These are phyloP conservation scores for Daldinia caldariorum DNA, from an alignment of 495 filamentous ascomycete genomes.

Conservation along the genomic window DNA sequence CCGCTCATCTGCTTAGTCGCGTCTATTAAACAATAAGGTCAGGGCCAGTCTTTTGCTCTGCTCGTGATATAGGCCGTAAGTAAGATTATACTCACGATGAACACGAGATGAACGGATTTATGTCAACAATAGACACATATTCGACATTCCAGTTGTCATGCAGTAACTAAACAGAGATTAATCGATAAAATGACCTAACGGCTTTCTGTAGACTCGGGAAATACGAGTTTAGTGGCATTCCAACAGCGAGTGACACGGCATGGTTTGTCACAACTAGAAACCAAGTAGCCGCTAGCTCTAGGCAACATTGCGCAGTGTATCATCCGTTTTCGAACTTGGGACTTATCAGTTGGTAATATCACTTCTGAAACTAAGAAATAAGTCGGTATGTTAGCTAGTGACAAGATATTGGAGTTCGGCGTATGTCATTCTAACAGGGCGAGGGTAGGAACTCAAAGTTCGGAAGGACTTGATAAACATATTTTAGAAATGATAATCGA, in stretches of 20 bases:
- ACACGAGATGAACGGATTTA: conserved; percentile 9
- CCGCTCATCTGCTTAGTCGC: background rate
- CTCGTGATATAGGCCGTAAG: background rate
- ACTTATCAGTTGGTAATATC: background rate
- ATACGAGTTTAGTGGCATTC: conserved; percentile 23
- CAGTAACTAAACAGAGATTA: conserved; percentile 2
- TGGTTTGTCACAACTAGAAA: conserved; percentile 2
- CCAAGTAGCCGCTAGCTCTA: conserved; percentile 1
- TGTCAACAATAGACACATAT: background rate
- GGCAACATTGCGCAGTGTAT: conserved; percentile 14
- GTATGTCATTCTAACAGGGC: background rate
- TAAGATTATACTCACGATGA: background rate
- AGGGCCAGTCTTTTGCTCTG: background rate
- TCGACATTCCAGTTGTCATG: background rate
- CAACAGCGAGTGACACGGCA: conserved; percentile 20
- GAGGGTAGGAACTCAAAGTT: background rate
- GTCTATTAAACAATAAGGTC: background rate
- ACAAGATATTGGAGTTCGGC: background rate
- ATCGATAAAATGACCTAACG: conserved; percentile 6
- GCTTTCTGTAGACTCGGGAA: conserved; percentile 13
- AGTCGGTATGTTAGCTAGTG: background rate
- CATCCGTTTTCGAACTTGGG: conserved; percentile 12
- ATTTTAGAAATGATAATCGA: background rate
- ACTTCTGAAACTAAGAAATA: background rate
- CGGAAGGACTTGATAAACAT: background rate